A percentile compares a stretch with the other conserved stretches of the same genome.
Evolutionary conservation across 2,329 filamentous ascomycete species (phyloP).

Genomic region (Fusarium begoniae): DNA sequence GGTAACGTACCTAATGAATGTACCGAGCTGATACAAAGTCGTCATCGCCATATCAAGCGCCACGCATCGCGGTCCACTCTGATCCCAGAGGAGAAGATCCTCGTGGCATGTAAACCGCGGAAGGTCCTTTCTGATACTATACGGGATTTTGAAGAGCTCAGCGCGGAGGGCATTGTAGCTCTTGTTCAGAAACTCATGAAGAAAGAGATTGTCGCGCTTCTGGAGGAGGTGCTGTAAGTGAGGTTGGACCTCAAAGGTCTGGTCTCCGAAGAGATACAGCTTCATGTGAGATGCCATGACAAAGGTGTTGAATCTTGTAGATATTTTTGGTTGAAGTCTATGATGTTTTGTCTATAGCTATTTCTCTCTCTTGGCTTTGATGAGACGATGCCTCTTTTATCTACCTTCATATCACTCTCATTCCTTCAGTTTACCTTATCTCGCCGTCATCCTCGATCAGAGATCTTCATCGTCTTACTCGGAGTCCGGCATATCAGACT

Average conservation of each 20-base stretch:
- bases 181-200: slow-evolving; percentile 30
- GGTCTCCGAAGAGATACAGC: slow-evolving; percentile 34
- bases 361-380: background rate
- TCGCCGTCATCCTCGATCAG: background rate
- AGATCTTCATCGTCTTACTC: background rate
- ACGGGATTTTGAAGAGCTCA: slow-evolving; percentile 25
- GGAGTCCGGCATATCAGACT: slow-evolving; percentile 10
- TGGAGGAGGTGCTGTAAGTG: slow-evolving; percentile 24
- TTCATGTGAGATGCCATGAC: slow-evolving; percentile 18
- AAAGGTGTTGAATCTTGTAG: slow-evolving; percentile 34
- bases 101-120: slow-evolving; percentile 32
- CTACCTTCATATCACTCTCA: background rate
- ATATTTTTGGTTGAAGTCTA: slow-evolving; percentile 19
- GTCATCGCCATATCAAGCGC: slow-evolving; percentile 36
- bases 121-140: slow-evolving; percentile 23
- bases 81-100: slow-evolving; percentile 30
- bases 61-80: slow-evolving; percentile 27
- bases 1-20: slow-evolving; percentile 22
- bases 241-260: slow-evolving; percentile 33
- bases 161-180: slow-evolving; percentile 28
- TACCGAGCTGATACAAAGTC: slow-evolving; percentile 31
- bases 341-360: slow-evolving; percentile 1
- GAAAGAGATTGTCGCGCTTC: slow-evolving; percentile 34
- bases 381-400: slow-evolving; percentile 10
- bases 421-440: background rate